phyloP scores from a whole-genome alignment of 257 asterid genomes.

The Datura wrightii region DNA sequence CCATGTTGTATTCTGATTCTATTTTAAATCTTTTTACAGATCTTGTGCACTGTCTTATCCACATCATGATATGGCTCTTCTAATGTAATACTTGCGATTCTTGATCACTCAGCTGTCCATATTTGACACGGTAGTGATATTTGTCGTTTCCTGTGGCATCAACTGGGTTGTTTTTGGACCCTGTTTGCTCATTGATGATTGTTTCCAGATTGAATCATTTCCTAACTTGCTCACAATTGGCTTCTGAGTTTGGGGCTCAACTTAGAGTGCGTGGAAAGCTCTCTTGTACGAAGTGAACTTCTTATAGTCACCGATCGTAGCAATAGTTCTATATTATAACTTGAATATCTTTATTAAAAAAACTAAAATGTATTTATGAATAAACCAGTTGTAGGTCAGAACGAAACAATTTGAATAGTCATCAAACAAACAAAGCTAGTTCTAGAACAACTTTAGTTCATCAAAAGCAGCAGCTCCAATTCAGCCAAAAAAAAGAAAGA shows the following conservation, averaged over 20 bases:
- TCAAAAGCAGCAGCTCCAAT: too few relatives aligned
- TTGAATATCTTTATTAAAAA: too few relatives aligned
- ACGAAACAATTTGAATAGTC: too few relatives aligned
- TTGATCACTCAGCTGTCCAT: slow-evolving; percentile 38
- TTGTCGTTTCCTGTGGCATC: slow-evolving; percentile 30
- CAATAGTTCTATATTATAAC: too few relatives aligned
- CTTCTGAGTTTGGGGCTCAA: slow-evolving; percentile 59
- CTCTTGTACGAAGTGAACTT: too few relatives aligned
- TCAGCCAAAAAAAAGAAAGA: too few relatives aligned
- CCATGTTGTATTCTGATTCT: slow-evolving; percentile 4
- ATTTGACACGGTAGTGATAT: background rate
- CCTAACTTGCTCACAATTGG: slow-evolving; percentile 47
- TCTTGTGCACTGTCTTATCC: slow-evolving; percentile 37
- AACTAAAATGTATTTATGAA: too few relatives aligned
- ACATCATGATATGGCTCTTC: slow-evolving; percentile 59
- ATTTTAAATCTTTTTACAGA: slow-evolving; percentile 43
- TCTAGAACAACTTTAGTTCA: too few relatives aligned
- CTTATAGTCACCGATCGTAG: too few relatives aligned
- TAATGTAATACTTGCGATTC: slow-evolving; percentile 42
- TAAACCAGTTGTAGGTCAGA: too few relatives aligned
- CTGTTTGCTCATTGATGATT: slow-evolving; percentile 55
- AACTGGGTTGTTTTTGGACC: slow-evolving; percentile 34
- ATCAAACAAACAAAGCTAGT: too few relatives aligned
- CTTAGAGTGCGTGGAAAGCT: slow-evolving; percentile 57
- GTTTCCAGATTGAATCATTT: slow-evolving; percentile 36